These are phyloP conservation scores for Blastocystis sp. DNA, from an alignment of 352 stramenopile species.

Conservation along the genomic window DNA sequence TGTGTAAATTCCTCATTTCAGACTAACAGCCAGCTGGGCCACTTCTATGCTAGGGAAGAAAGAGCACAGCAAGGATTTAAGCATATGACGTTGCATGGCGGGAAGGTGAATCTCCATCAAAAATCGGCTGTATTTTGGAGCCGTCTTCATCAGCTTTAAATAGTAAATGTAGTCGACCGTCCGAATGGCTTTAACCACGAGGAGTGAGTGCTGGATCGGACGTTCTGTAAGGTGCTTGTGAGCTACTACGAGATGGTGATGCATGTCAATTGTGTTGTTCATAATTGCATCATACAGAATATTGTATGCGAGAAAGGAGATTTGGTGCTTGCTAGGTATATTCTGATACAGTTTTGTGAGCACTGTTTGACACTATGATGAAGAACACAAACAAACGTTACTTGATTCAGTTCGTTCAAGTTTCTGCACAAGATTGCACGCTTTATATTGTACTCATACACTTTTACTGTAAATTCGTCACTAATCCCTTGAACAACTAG, in stretches of 20 bases:
- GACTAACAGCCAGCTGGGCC: not conserved
- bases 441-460: constrained; percentile 93
- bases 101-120: not conserved
- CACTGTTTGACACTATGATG: constrained; percentile 38
- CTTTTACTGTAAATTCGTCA: constrained; percentile 87
- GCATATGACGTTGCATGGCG: not conserved
- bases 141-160: not conserved
- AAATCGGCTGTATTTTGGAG: not conserved
- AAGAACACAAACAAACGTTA: not conserved
- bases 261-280: not conserved
- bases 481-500: constrained; percentile 92
- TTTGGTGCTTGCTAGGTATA: not conserved
- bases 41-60: not conserved
- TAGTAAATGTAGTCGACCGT: not conserved
- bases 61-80: not conserved
- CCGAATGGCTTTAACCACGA: constrained; percentile 1
- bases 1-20: not conserved
- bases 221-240: not conserved
- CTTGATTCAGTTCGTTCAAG: constrained; percentile 56
- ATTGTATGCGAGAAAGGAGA: constrained; percentile 19
- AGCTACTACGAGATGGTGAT: not conserved
- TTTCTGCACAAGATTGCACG: constrained; percentile 80
- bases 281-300: constrained; percentile 12
- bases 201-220: constrained; percentile 8
- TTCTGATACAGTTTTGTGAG: not conserved